Evolutionary conservation across 345 rosid species (phyloP).

Genomic region (Rhizophora apiculata): DNA sequence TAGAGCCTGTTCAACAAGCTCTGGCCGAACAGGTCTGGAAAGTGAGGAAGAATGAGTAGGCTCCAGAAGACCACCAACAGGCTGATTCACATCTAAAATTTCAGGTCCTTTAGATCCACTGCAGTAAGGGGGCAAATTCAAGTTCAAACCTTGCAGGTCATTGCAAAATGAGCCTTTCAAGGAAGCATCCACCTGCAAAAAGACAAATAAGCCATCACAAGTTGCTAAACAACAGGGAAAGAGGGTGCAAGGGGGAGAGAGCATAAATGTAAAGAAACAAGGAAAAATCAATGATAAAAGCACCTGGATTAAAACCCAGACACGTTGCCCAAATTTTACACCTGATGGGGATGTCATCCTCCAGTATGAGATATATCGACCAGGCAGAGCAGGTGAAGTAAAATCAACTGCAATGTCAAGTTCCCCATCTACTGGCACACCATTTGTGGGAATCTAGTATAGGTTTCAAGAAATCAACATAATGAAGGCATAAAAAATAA

Average conservation of each 20-base stretch:
- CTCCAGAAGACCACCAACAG: constrained; percentile 29
- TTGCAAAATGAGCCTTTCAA: constrained; percentile 27
- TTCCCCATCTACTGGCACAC: constrained; percentile 61
- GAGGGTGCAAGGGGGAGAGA: background rate
- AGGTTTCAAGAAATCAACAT: background rate
- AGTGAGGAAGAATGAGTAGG: constrained; percentile 10
- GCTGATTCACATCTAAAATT: constrained; percentile 35
- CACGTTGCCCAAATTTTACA: constrained; percentile 79
- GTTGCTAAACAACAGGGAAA: no score
- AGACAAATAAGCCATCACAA: background rate
- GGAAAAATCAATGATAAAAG: background rate
- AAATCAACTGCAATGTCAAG: constrained; percentile 75
- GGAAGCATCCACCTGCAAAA: constrained; percentile 61
- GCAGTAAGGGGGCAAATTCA: constrained; percentile 59
- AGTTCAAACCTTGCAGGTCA: constrained; percentile 47
- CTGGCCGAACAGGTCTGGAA: constrained; percentile 18
- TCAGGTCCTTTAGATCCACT: constrained; percentile 21
- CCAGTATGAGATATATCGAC: constrained; percentile 86
- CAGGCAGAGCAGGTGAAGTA: constrained; percentile 67
- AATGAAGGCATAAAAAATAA: background rate
- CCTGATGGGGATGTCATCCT: constrained; percentile 71
- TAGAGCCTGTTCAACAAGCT: constrained; percentile 27
- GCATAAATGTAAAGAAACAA: background rate
- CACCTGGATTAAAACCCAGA: constrained; percentile 92
- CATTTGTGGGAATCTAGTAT: constrained; percentile 61